Evolutionary conservation across 768 basidiomycete species (phyloP).

Genomic region (Tephrocybe sp.): DNA sequence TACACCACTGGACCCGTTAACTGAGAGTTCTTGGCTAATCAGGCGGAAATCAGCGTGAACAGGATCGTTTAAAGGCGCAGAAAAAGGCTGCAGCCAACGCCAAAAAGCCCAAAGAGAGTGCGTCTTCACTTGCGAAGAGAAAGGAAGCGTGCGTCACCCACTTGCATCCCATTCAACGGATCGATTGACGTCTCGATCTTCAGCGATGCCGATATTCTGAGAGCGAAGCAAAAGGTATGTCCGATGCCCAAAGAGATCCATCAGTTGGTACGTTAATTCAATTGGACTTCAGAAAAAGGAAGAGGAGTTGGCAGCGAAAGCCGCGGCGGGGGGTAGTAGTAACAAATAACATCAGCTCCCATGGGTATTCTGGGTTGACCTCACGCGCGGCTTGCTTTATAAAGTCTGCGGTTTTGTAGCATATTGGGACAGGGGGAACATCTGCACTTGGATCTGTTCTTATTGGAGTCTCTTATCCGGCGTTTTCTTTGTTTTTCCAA

Average conservation of each 20-base stretch:
- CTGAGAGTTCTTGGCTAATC: conserved; percentile 17
- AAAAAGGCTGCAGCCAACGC: conserved; percentile 58
- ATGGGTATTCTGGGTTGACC: conserved; percentile 12
- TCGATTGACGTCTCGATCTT: conserved; percentile 19
- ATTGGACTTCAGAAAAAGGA: conserved; percentile 48
- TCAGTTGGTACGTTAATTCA: conserved; percentile 8
- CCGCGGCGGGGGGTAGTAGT: conserved; percentile 21
- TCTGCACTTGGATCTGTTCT: neutral
- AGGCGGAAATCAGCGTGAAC: conserved; percentile 86
- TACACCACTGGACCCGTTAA: conserved; percentile 20
- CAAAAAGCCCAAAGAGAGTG: conserved; percentile 77
- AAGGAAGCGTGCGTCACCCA: conserved; percentile 66
- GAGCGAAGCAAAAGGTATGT: conserved; percentile 78
- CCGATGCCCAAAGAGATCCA: conserved; percentile 2
- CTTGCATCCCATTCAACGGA: conserved; percentile 1
- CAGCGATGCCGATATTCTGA: conserved; percentile 75
- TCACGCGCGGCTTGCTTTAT: conserved; percentile 6
- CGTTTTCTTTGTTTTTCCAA: too few relatives aligned
- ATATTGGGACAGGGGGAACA: too few relatives aligned
- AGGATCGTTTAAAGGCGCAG: conserved; percentile 69
- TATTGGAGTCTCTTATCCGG: neutral
- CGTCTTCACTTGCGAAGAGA: conserved; percentile 58
- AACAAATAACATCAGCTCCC: conserved; percentile 36
- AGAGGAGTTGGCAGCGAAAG: conserved; percentile 39
- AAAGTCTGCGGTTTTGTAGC: neutral